phyloP scores from a whole-genome alignment of 202 grass and related monocot species.

The Dendrocalamus latiflorus region DNA sequence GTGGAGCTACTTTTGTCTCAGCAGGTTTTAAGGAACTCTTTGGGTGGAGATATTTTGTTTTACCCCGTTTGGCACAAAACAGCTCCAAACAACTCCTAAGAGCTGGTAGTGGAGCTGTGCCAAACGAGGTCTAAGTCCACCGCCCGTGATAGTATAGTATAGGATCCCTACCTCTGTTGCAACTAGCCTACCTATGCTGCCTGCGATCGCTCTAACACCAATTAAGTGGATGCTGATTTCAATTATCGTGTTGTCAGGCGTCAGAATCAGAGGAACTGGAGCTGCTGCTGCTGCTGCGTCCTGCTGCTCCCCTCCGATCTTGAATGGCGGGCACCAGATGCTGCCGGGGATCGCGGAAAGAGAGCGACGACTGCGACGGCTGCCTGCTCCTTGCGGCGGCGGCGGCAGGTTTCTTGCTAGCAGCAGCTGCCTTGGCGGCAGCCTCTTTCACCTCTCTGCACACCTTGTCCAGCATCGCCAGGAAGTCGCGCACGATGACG shows the following conservation, averaged over 20 bases:
- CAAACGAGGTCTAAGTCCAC: too few species aligned
- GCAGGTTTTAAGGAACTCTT: too few species aligned
- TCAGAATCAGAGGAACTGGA: conserved; percentile 55
- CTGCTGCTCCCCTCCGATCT: conserved; percentile 36
- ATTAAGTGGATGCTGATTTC: too few species aligned
- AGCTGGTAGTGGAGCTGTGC: too few species aligned
- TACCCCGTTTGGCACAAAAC: too few species aligned
- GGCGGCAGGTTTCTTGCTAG: conserved; percentile 22
- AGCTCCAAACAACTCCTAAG: too few species aligned
- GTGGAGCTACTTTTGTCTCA: too few species aligned
- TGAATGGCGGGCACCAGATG: conserved; percentile 55
- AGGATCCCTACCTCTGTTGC: too few species aligned
- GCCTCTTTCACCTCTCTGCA: conserved; percentile 81
- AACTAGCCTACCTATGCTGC: too few species aligned
- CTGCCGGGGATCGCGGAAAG: conserved; percentile 55
- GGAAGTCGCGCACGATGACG: conserved; percentile 68
- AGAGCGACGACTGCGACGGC: conserved; percentile 10
- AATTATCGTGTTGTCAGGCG: not conserved
- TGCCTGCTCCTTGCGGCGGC: conserved; percentile 10
- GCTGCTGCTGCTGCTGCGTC: conserved; percentile 25
- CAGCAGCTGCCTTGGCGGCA: conserved; percentile 23
- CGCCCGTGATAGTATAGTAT: too few species aligned
- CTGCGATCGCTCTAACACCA: too few species aligned
- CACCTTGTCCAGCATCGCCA: conserved; percentile 66
- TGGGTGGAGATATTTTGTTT: too few species aligned